A percentile compares a stretch with the other conserved stretches of the same genome.
phyloP scores from a whole-genome alignment of 768 basidiomycete species.

The Lanmaoa rubissima region DNA sequence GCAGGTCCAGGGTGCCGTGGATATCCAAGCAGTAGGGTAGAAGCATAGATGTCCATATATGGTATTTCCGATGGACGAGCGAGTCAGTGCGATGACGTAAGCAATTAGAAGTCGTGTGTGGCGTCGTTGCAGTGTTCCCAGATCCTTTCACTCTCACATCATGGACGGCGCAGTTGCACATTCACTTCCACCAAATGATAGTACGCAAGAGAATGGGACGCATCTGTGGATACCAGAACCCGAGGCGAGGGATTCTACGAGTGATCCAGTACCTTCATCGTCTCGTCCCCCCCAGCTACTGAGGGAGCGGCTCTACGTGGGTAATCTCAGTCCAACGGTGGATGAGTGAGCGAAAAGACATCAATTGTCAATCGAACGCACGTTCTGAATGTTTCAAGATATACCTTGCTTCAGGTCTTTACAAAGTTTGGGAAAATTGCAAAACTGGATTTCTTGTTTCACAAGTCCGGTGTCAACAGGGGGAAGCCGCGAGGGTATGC shows the following conservation, averaged over 20 bases:
- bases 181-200: background rate
- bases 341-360: slow-evolving; percentile 65
- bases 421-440: slow-evolving; percentile 90
- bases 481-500: slow-evolving; percentile 96
- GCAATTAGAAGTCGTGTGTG: background rate
- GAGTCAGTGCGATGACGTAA: slow-evolving; percentile 12
- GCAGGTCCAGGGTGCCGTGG: too few species aligned
- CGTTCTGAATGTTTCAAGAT: slow-evolving; percentile 46
- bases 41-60: too few species aligned
- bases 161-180: slow-evolving; percentile 9
- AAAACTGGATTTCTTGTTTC: slow-evolving; percentile 92
- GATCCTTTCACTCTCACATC: background rate
- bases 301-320: slow-evolving; percentile 83
- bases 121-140: background rate
- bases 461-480: slow-evolving; percentile 84
- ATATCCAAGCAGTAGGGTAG: too few species aligned
- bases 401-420: slow-evolving; percentile 86
- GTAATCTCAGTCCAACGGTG: slow-evolving; percentile 82
- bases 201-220: slow-evolving; percentile 8
- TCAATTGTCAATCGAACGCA: background rate
- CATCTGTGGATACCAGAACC: slow-evolving; percentile 35
- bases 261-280: slow-evolving; percentile 20
- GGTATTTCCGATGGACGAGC: too few species aligned
- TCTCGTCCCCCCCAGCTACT: slow-evolving; percentile 34
- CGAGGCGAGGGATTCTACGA: slow-evolving; percentile 17